These are phyloP conservation scores for Lactarius tabidus DNA, from an alignment of 768 basidiomycete genomes.

Conservation along the genomic window DNA sequence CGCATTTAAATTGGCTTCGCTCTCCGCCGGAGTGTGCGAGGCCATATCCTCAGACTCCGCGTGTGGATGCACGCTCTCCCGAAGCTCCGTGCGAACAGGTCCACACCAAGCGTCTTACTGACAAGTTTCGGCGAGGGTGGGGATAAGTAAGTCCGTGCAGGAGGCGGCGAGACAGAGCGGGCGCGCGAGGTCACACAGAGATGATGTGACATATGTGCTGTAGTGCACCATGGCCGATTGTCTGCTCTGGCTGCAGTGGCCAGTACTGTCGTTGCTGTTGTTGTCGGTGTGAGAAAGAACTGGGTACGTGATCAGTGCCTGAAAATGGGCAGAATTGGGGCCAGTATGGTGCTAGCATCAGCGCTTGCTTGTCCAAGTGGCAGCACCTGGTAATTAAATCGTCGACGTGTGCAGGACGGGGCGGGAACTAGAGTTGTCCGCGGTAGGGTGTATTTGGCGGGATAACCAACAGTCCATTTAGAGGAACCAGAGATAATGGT, in stretches of 20 bases:
- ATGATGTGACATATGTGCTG: slow-evolving; percentile 56
- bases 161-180: slow-evolving; percentile 58
- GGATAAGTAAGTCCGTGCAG: slow-evolving; percentile 46
- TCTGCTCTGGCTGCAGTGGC: slow-evolving; percentile 34
- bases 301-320: slow-evolving; percentile 31
- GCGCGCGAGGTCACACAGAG: slow-evolving; percentile 52
- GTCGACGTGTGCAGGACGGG: slow-evolving; percentile 11
- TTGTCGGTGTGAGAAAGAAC: slow-evolving; percentile 29
- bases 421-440: slow-evolving; percentile 33
- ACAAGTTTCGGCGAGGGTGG: slow-evolving; percentile 46
- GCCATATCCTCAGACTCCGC: slow-evolving; percentile 71
- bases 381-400: slow-evolving; percentile 33
- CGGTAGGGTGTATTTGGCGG: slow-evolving; percentile 29
- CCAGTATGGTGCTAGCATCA: slow-evolving; percentile 27
- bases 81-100: slow-evolving; percentile 8
- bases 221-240: slow-evolving; percentile 61
- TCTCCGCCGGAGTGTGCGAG: slow-evolving; percentile 37
- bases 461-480: slow-evolving; percentile 22
- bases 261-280: too few species aligned
- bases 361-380: slow-evolving; percentile 48
- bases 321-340: slow-evolving; percentile 35
- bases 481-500: slow-evolving; percentile 39
- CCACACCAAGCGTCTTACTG: not conserved
- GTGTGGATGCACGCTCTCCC: slow-evolving; percentile 33
- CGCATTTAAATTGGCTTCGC: not conserved